Conservation (phyloP, 306 rosid genomes). For the Quercus variabilis region DNA sequence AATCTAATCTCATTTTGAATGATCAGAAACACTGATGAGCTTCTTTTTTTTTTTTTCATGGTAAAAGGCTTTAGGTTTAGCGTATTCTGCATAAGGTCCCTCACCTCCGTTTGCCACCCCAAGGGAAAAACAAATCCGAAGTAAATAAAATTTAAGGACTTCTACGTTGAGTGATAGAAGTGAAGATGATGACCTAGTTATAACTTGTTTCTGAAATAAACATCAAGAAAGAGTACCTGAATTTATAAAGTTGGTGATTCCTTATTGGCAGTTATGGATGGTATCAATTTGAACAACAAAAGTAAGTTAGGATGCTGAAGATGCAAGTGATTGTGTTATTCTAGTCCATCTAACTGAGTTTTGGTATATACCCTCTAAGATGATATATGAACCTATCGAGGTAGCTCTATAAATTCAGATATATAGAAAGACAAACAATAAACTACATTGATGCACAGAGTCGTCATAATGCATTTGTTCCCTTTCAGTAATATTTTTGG, state of each 20-base stretch:
- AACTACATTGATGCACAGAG: background rate
- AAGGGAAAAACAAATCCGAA: background rate
- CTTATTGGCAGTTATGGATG: background rate
- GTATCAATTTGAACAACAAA: background rate
- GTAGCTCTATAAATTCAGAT: background rate
- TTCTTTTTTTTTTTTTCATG: background rate
- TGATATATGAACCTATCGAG: background rate
- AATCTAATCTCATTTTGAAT: background rate
- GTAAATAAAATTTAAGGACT: background rate
- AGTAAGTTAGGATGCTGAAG: background rate
- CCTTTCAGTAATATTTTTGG: too few species aligned
- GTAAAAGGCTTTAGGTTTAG: background rate
- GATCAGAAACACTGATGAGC: background rate
- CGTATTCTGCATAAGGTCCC: background rate
- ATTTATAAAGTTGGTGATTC: background rate
- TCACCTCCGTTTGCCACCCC: background rate
- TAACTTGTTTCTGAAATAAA: background rate
- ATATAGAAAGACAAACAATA: background rate
- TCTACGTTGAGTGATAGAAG: background rate
- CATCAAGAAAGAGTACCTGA: background rate
- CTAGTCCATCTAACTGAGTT: background rate
- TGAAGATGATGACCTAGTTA: background rate
- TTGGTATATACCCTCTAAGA: background rate
- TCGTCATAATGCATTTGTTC: background rate
- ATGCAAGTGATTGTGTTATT: background rate